A percentile compares a stretch with the other conserved stretches of the same genome.
These are phyloP conservation scores for Agrostemma githago DNA, from an alignment of 148 eudicot genomes.

Conservation along the genomic window DNA sequence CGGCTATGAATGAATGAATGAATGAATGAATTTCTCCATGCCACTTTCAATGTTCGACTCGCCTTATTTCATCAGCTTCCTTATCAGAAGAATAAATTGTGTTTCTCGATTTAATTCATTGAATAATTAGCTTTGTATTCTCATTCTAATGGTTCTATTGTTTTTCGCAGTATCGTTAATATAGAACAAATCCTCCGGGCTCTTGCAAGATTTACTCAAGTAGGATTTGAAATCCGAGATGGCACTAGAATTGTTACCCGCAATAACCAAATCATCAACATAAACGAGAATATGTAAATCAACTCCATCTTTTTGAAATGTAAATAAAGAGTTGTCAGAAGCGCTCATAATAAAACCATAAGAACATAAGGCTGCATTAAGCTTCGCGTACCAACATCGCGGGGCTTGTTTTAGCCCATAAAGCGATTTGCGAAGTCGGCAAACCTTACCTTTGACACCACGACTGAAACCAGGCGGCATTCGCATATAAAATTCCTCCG, in stretches of 20 bases:
- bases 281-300: not conserved
- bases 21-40: no score
- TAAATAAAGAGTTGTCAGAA: slow-evolving; percentile 7
- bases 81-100: no score
- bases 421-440: not conserved
- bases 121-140: no score
- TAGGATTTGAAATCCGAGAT: not conserved
- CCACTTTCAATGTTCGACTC: no score
- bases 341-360: not conserved
- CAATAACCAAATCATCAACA: slow-evolving; percentile 16
- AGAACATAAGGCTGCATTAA: not conserved
- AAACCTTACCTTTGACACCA: not conserved
- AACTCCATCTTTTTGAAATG: not conserved
- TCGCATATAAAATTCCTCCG: not conserved
- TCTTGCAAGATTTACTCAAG: not conserved
- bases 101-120: no score
- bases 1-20: no score
- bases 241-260: not conserved
- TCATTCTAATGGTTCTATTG: no score
- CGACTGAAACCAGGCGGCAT: not conserved
- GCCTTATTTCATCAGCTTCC: no score
- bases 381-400: slow-evolving; percentile 2
- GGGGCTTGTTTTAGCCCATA: slow-evolving; percentile 16
- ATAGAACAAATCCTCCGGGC: no score
- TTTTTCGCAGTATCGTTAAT: no score